Conservation (phyloP, 2,329 filamentous ascomycete genomes). For the Aulographum hederae region DNA sequence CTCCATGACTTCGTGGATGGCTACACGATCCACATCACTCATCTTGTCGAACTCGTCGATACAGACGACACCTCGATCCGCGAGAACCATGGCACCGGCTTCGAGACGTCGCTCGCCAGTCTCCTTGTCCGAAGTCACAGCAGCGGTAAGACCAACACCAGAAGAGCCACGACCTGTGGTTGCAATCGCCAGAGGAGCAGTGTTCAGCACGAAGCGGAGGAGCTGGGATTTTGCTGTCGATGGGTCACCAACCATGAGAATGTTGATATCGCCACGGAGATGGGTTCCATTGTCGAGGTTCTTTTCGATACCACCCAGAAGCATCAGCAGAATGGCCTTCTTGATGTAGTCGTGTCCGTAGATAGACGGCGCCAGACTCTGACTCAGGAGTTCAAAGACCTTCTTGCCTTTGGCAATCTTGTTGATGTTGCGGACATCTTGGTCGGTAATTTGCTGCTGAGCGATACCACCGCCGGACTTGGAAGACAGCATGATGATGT, state of each 20-base stretch:
- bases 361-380: constrained; percentile 89
- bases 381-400: constrained; percentile 79
- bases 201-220: constrained; percentile 90
- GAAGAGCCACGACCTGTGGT: constrained; percentile 94
- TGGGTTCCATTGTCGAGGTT: constrained; percentile 97
- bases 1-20: constrained; percentile 99
- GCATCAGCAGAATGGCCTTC: constrained; percentile 88
- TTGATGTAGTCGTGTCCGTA: constrained; percentile 97
- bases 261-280: constrained; percentile 95
- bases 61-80: constrained; percentile 89
- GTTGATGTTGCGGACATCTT: constrained; percentile 96
- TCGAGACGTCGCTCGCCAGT: constrained; percentile 89
- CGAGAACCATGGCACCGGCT: constrained; percentile 97
- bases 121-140: constrained; percentile 92
- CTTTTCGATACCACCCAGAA: constrained; percentile 93
- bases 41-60: constrained; percentile 99
- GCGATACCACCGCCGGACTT: constrained; percentile 92
- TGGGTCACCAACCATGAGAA: constrained; percentile 96
- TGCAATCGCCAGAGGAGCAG: constrained; percentile 85
- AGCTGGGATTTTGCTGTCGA: constrained; percentile 98
- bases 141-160: constrained; percentile 90
- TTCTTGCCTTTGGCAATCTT: constrained; percentile 90
- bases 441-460: constrained; percentile 82
- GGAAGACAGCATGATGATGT: constrained; percentile 82
- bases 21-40: constrained; percentile 94